These are phyloP conservation scores for Coniophora puteana DNA, from an alignment of 1,284 basidiomycete genomes.

Conservation along the genomic window DNA sequence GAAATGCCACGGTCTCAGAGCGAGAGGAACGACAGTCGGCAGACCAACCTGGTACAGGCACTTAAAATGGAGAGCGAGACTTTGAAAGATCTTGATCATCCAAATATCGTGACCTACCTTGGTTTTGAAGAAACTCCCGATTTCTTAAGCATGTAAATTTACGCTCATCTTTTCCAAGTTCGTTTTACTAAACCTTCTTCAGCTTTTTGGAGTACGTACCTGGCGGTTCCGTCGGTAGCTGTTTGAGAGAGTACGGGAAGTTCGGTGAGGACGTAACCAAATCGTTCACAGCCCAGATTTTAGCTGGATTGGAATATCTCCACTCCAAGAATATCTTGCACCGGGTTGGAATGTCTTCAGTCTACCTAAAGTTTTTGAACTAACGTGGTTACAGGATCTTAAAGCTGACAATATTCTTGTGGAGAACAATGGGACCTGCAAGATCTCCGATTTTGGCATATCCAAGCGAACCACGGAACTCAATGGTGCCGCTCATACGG, in stretches of 20 bases:
- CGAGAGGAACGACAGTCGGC: constrained; percentile 86
- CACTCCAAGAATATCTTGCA: constrained; percentile 92
- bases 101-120: constrained; percentile 96
- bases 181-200: constrained; percentile 12
- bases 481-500: constrained; percentile 76
- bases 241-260: constrained; percentile 89
- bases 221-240: constrained; percentile 93
- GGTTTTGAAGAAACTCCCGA: constrained; percentile 94
- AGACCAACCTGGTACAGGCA: constrained; percentile 85
- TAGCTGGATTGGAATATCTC: constrained; percentile 90
- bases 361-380: not conserved
- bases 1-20: constrained; percentile 89
- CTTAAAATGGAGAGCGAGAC: constrained; percentile 94
- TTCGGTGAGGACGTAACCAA: constrained; percentile 92
- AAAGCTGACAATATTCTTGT: constrained; percentile 99
- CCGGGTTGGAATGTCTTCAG: constrained; percentile 54
- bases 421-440: constrained; percentile 90
- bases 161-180: constrained; percentile 2
- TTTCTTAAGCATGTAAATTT: constrained; percentile 82
- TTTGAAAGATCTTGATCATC: constrained; percentile 94
- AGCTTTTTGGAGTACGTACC: constrained; percentile 98
- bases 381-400: constrained; percentile 61
- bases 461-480: constrained; percentile 89
- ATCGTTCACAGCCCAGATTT: constrained; percentile 91
- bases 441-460: constrained; percentile 98